A percentile compares a stretch with the other conserved stretches of the same genome.
phyloP scores from a whole-genome alignment of 2,329 filamentous ascomycete species.

The Penicillium brevicompactum region DNA sequence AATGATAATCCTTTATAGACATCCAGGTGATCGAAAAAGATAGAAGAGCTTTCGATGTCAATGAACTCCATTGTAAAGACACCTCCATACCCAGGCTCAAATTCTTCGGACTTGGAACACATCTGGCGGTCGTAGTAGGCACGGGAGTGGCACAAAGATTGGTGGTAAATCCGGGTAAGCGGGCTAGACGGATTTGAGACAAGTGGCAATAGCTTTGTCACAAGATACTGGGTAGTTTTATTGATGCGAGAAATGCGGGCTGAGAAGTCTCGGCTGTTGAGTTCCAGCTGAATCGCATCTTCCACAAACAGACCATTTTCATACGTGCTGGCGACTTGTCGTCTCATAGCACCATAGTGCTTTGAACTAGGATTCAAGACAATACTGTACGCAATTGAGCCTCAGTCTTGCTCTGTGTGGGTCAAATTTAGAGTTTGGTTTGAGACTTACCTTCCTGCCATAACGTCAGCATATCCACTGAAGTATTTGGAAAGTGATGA shows the following conservation, averaged over 20 bases:
- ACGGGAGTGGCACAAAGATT: constrained; percentile 3
- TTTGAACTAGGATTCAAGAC: not conserved
- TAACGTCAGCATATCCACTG: constrained; percentile 58
- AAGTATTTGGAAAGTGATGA: constrained; percentile 63
- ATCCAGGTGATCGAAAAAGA: constrained; percentile 6
- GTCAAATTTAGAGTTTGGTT: not conserved
- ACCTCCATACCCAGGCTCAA: not conserved
- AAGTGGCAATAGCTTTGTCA: constrained; percentile 11
- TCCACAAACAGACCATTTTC: constrained; percentile 14
- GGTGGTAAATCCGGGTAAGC: constrained; percentile 22
- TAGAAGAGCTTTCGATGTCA: not conserved
- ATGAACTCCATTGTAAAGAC: not conserved
- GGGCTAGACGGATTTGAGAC: constrained; percentile 11
- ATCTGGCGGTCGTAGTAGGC: not conserved
- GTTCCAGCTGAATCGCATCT: constrained; percentile 20
- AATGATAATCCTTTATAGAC: constrained; percentile 8
- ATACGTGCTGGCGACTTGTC: constrained; percentile 5
- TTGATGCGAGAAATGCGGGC: constrained; percentile 16
- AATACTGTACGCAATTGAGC: not conserved
- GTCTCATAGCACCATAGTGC: not conserved
- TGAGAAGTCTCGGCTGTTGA: constrained; percentile 24
- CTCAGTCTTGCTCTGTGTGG: not conserved
- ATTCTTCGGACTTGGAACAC: not conserved
- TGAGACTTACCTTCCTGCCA: constrained; percentile 49
- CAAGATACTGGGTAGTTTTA: constrained; percentile 19